Percentiles rank a stretch among this genome's conserved stretches.
Evolutionary conservation across 106 monocot species (phyloP).

Genomic region (Narthecium ossifragum): DNA sequence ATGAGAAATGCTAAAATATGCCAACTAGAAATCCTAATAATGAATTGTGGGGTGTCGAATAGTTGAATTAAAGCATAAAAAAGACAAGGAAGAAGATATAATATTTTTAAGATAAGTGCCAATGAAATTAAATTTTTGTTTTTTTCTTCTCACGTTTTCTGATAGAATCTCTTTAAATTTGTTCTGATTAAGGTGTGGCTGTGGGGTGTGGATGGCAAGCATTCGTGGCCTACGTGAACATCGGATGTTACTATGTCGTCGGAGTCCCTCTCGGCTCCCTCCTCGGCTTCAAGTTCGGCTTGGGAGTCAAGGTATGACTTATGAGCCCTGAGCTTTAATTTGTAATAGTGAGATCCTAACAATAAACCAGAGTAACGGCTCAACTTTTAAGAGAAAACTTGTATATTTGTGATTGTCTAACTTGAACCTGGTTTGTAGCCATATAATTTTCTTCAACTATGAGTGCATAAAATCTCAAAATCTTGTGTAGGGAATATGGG

Average conservation of each 20-base stretch:
- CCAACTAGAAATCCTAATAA: not conserved
- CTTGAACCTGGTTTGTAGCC: too few species aligned
- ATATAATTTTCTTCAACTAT: too few species aligned
- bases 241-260: conserved; percentile 67
- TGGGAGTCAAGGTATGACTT: conserved; percentile 53
- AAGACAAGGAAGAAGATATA: too few species aligned
- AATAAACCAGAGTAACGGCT: conserved; percentile 8
- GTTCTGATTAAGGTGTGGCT: conserved; percentile 76
- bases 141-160: too few species aligned
- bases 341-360: not conserved
- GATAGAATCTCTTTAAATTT: too few species aligned
- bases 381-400: conserved; percentile 62
- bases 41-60: not conserved
- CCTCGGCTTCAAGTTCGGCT: conserved; percentile 55
- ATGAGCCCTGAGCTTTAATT: not conserved
- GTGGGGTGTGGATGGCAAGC: conserved; percentile 92
- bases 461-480: too few species aligned
- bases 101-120: too few species aligned
- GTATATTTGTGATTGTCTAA: too few species aligned
- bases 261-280: conserved; percentile 59
- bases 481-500: conserved; percentile 57
- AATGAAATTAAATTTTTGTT: too few species aligned
- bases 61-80: too few species aligned
- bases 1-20: too few species aligned
- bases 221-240: conserved; percentile 78